Evolutionary conservation across 1,139 yeast species (phyloP).

Genomic region (Pichia sp.): DNA sequence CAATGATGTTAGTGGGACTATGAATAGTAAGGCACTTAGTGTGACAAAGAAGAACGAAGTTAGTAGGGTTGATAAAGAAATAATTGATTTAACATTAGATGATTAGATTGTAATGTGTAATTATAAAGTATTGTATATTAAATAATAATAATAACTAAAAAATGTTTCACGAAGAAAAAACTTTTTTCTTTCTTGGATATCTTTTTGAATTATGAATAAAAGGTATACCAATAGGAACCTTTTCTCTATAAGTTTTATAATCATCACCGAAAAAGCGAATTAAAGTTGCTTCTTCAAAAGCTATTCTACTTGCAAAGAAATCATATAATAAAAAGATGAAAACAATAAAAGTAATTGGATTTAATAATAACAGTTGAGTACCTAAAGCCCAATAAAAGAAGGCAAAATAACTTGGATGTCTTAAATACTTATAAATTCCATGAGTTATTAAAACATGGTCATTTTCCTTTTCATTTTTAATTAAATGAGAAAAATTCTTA

Average conservation of each 20-base stretch:
- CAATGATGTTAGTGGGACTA: background rate
- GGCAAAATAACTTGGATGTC: slow-evolving; percentile 93
- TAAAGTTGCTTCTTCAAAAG: slow-evolving; percentile 61
- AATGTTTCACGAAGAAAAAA: background rate
- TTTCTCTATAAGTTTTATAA: slow-evolving; percentile 48
- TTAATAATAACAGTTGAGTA: slow-evolving; percentile 62
- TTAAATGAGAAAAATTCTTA: slow-evolving; percentile 76
- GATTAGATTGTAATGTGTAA: background rate
- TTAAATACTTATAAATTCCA: slow-evolving; percentile 59
- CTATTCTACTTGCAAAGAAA: slow-evolving; percentile 65
- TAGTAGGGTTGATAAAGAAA: slow-evolving; percentile 2
- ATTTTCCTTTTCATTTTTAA: slow-evolving; percentile 46
- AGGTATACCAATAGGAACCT: slow-evolving; percentile 58
- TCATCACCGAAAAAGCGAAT: slow-evolving; percentile 62
- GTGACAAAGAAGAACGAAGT: background rate
- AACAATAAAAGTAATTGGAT: slow-evolving; percentile 47
- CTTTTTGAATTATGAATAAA: slow-evolving; percentile 27
- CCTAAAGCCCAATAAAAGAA: slow-evolving; percentile 94
- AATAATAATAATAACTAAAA: background rate
- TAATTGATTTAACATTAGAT: slow-evolving; percentile 13
- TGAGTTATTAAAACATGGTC: slow-evolving; percentile 62
- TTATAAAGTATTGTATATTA: background rate
- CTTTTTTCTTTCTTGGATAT: background rate
- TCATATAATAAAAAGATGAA: slow-evolving; percentile 49
- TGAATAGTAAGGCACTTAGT: background rate